Percentiles rank a stretch among this genome's conserved stretches.
phyloP scores from a whole-genome alignment of 2,329 filamentous ascomycete species.

The Trichoderma harzianum region DNA sequence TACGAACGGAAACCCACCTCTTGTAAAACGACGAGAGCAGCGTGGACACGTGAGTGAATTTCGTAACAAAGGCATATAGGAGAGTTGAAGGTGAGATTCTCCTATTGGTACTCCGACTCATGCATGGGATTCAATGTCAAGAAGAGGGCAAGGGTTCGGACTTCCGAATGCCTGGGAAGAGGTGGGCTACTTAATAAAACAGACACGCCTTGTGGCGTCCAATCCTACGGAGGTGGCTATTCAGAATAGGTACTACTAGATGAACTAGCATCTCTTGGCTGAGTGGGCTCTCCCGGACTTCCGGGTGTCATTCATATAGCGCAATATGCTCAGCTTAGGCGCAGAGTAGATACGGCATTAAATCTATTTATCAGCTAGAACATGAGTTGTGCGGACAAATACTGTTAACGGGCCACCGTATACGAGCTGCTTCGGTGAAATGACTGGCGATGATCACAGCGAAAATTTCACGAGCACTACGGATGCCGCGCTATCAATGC shows the following conservation, averaged over 20 bases:
- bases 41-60: neutral
- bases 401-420: neutral
- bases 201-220: neutral
- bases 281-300: neutral
- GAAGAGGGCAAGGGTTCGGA: neutral
- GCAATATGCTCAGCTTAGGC: neutral
- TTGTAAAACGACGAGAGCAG: neutral
- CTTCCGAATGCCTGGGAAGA: neutral
- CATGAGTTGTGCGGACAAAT: neutral
- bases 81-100: neutral
- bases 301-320: neutral
- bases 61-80: neutral
- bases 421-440: neutral
- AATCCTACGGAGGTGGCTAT: neutral
- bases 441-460: neutral
- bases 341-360: neutral
- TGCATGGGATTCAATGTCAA: neutral
- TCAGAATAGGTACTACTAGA: neutral
- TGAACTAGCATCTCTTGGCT: neutral
- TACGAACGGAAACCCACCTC: neutral
- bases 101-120: neutral
- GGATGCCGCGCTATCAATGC: neutral
- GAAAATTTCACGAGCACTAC: neutral
- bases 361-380: neutral
- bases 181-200: neutral